Conservation (phyloP, 1,284 basidiomycete genomes). For the Trichosporon ovoides region DNA sequence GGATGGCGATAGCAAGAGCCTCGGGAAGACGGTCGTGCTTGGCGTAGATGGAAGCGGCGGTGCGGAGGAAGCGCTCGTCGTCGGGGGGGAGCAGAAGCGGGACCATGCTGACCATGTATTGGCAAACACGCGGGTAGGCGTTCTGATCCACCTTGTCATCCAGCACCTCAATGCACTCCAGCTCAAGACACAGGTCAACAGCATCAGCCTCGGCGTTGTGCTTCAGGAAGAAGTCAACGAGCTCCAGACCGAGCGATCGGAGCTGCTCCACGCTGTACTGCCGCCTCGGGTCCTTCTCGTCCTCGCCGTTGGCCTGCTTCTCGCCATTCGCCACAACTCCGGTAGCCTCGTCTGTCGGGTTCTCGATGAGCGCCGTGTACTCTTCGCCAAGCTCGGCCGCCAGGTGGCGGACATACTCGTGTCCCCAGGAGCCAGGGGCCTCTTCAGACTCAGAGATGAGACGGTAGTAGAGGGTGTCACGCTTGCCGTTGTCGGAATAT, state of each 20-base stretch:
- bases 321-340: slow-evolving; percentile 24
- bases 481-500: slow-evolving; percentile 94
- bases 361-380: slow-evolving; percentile 53
- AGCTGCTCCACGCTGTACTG: slow-evolving; percentile 57
- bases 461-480: slow-evolving; percentile 89
- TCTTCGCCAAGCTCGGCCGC: slow-evolving; percentile 96
- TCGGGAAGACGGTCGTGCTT: slow-evolving; percentile 85
- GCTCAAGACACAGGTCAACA: slow-evolving; percentile 88
- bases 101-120: slow-evolving; percentile 96
- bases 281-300: slow-evolving; percentile 14
- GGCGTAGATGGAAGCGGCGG: slow-evolving; percentile 85
- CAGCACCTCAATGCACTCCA: slow-evolving; percentile 83
- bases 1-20: slow-evolving; percentile 80
- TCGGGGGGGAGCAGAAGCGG: slow-evolving; percentile 89
- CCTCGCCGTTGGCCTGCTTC: slow-evolving; percentile 14
- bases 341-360: slow-evolving; percentile 45
- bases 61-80: slow-evolving; percentile 81
- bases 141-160: slow-evolving; percentile 65
- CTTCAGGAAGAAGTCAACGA: slow-evolving; percentile 82
- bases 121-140: slow-evolving; percentile 84
- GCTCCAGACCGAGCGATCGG: slow-evolving; percentile 70
- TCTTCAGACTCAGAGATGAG: slow-evolving; percentile 74
- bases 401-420: slow-evolving; percentile 97
- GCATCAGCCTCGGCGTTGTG: slow-evolving; percentile 99
- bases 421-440: slow-evolving; percentile 94